A percentile compares a stretch with the other conserved stretches of the same genome.
Evolutionary conservation across 495 filamentous ascomycete genomes (phyloP).

Genomic region (Neurospora sp.): DNA sequence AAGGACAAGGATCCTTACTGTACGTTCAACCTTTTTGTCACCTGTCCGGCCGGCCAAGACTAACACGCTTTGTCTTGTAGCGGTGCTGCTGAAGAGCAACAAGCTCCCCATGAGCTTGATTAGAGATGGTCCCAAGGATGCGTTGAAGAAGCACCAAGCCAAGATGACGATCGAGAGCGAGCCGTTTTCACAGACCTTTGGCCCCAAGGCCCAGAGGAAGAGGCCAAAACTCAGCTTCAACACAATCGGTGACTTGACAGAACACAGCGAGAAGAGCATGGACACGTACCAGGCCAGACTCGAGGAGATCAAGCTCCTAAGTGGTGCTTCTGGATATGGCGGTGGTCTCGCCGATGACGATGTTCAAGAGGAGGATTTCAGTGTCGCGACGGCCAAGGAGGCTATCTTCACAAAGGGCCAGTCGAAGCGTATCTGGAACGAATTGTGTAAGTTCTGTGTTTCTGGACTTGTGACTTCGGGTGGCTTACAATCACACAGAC

Average conservation of each 20-base stretch:
- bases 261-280: slow-evolving; percentile 64
- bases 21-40: slow-evolving; percentile 1
- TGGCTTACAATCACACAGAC: slow-evolving; percentile 17
- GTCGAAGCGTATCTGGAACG: slow-evolving; percentile 94
- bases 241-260: slow-evolving; percentile 71
- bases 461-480: neutral
- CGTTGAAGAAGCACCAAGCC: slow-evolving; percentile 81
- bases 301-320: slow-evolving; percentile 62
- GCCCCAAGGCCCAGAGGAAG: slow-evolving; percentile 87
- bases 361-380: slow-evolving; percentile 39
- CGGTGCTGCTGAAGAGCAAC: slow-evolving; percentile 85
- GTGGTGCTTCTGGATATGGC: slow-evolving; percentile 53
- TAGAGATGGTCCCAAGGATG: slow-evolving; percentile 44
- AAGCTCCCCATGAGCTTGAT: slow-evolving; percentile 46
- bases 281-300: slow-evolving; percentile 67
- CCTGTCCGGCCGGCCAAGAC: neutral
- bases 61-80: slow-evolving; percentile 9
- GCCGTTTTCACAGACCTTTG: slow-evolving; percentile 84
- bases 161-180: slow-evolving; percentile 87
- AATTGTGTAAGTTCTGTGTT: slow-evolving; percentile 51
- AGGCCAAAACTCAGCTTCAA: slow-evolving; percentile 77
- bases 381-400: slow-evolving; percentile 63
- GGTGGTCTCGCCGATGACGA: slow-evolving; percentile 27
- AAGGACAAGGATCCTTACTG: slow-evolving; percentile 78
- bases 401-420: slow-evolving; percentile 91